These are phyloP conservation scores for Fraxinus pennsylvanica DNA, from an alignment of 257 asterid species.

Conservation along the genomic window DNA sequence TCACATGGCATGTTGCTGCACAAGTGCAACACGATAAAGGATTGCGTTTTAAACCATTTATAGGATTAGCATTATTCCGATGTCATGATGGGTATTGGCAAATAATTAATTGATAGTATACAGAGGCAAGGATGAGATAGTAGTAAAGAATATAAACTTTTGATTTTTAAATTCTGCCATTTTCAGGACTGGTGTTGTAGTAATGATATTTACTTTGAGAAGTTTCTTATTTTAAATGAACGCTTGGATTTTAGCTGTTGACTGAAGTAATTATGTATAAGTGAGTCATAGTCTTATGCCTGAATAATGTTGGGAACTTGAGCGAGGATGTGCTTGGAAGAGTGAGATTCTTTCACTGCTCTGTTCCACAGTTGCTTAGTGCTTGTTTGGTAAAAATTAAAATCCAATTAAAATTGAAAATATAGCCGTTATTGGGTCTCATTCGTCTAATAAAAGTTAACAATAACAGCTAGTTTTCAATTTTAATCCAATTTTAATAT, in stretches of 20 bases:
- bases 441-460: no score
- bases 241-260: conserved; percentile 1
- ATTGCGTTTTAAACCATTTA: not conserved
- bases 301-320: not conserved
- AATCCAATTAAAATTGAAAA: no score
- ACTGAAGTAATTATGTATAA: not conserved
- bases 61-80: not conserved
- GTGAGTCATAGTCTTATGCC: conserved; percentile 4
- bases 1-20: not conserved
- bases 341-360: not conserved
- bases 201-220: no score
- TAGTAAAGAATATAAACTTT: not conserved
- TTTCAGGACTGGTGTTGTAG: not conserved
- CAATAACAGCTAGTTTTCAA: no score
- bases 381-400: no score
- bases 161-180: not conserved
- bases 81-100: not conserved
- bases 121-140: not conserved
- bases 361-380: not conserved
- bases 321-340: not conserved
- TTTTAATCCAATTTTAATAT: no score
- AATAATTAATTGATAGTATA: not conserved
- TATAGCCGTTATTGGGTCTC: no score
- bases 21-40: not conserved
- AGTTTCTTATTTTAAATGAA: no score